These are phyloP conservation scores for Citrullus amarus DNA, from an alignment of 306 rosid genomes.

Conservation along the genomic window DNA sequence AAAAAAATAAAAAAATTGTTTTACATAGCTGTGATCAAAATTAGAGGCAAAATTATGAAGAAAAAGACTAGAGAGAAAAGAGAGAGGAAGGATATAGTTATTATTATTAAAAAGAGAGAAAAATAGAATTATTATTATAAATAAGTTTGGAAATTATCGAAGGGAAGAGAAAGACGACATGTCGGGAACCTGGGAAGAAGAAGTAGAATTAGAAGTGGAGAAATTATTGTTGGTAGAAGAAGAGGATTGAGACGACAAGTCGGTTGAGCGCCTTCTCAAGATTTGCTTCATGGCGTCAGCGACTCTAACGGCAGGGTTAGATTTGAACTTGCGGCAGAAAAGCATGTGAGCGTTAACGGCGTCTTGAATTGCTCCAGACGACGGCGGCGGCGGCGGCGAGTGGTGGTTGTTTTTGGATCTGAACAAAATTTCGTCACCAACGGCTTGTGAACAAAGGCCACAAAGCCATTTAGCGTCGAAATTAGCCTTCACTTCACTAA, in stretches of 20 bases:
- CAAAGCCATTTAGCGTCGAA: conserved; percentile 88
- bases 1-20: too few species aligned
- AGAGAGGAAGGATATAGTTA: too few species aligned
- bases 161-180: conserved; percentile 35
- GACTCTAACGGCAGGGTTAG: conserved; percentile 84
- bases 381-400: background rate
- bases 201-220: conserved; percentile 11
- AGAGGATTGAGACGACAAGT: conserved; percentile 43
- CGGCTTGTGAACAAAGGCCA: conserved; percentile 96
- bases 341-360: conserved; percentile 96
- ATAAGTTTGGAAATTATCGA: background rate
- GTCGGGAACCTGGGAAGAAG: conserved; percentile 64
- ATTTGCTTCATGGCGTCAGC: conserved; percentile 98
- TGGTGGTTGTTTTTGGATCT: conserved; percentile 30
- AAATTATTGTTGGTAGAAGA: conserved; percentile 12
- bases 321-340: conserved; percentile 76
- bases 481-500: conserved; percentile 48
- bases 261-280: conserved; percentile 71
- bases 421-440: conserved; percentile 53
- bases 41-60: background rate
- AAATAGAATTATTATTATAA: background rate
- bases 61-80: background rate
- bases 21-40: background rate
- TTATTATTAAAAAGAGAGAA: background rate
- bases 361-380: conserved; percentile 41